Base-by-base conservation (phyloP, 345 rosid species). In the Anastatica hierochuntica region DNA sequence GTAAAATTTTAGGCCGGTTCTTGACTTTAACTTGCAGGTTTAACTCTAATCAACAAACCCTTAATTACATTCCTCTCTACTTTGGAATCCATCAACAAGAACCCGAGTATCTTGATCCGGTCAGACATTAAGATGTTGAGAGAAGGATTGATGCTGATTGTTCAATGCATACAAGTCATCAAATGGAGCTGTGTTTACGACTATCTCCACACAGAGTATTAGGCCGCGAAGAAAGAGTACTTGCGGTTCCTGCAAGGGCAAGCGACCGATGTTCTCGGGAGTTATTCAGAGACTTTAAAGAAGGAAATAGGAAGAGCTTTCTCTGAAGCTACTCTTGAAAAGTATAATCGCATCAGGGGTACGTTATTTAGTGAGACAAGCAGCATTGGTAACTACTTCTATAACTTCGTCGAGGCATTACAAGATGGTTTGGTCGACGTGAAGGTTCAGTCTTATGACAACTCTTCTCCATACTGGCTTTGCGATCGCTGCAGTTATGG, bases 151-250 rank as follows among this genome's bases (percentile, higher is more conserved):
- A 53, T 53, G 60, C 41, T 62, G 33, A 9, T 53, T 36, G 53
- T 62, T 14, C 60, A 62, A 21, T 62, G 53, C 33, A 53, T 46
- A 10, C 60, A 44, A 6, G 26, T 62, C 4, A 33, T 62, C 4
- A 62, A 62, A 11, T 53, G 67, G 67, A 62, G 7, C n/a, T 62
- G 46, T 11, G 67, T 36, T 19, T 62, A 62, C 12, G 67, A 37
- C 9, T 11, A 26, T 39, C 6, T 44, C 33, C 31, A 24, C 53
- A 10, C 38, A 8, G 40, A 27, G 30, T 10, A 18, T 14, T 53
- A 62, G 31, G 21, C 0, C 15, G 18, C 67, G 3, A 62, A 62
- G 47, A 53, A 24, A 11, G 60, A 44, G 60, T 45, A 36, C 23
- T n/a, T 63, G 19, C 27, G 60, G 2, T 45, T 17, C 54, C 8